Evolutionary conservation across 768 basidiomycete genomes (phyloP), one percentile per base, ranked within the genome.

Genomic region (Psilocybe cubensis): DNA sequence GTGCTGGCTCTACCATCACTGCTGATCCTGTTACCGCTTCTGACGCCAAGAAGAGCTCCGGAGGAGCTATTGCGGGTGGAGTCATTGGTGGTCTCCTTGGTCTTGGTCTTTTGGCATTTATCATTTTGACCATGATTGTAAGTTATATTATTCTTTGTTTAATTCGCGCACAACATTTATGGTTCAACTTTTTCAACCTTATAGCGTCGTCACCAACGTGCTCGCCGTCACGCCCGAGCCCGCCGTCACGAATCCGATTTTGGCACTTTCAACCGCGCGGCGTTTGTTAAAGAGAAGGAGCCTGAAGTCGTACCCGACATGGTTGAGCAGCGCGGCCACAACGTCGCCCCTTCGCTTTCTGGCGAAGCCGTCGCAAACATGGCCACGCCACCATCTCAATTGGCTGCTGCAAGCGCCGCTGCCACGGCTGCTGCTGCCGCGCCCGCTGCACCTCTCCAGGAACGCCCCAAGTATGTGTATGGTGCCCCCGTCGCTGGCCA

Each of bases 21-120:
- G 65, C 68, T 45, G 48, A 49, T 17, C 29, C 66, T 9, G 61
- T 58, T 41, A 52, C 31, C 38, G 45, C 57, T 20, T 46, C 60
- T 17, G 54, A 54, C 44, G 57, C 66, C 11, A 54, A 58, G 9
- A 61, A 66, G 20, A 69, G 66, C 8, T 42, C 77, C 44, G 72
- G 77, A 14, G 81, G 79, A n/a, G 65, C 77, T 23, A 68, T 83
- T 45, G 74, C 78, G 10, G 81, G 78, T 21, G 77, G 72, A 44
- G 69, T 83, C 28, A 68, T 68, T 1, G 80, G 72, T 21, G 56
- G 73, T 28, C 71, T 75, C 4, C 54, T 71, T n/a, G 63, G 76
- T 52, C 63, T 74, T 48, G 72, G 74, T 33, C 41, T 79, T 54
- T 53, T 76, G 47, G 73, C 72, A 21, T 72, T 79, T 48, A 55